phyloP scores from a whole-genome alignment of 108 stramenopile genomes.

The Epithemia pelagica region DNA sequence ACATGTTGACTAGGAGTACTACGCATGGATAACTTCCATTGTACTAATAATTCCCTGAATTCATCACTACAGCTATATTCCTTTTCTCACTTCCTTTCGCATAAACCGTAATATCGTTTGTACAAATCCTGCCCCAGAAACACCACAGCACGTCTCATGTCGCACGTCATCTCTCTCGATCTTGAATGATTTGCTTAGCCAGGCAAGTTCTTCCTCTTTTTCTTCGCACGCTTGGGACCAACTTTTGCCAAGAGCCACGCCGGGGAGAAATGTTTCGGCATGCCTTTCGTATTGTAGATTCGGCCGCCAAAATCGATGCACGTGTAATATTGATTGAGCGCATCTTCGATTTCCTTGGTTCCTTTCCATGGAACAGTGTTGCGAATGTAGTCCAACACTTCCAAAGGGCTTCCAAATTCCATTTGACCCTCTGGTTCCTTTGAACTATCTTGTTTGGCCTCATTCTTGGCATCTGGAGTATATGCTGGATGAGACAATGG shows the following conservation, averaged over 20 bases:
- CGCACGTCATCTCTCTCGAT: background rate
- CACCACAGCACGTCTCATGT: too few relatives aligned
- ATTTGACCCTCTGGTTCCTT: background rate
- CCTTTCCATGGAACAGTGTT: slow-evolving; percentile 20
- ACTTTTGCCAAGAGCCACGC: slow-evolving; percentile 40
- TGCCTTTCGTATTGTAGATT: slow-evolving; percentile 18
- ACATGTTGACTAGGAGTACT: too few relatives aligned
- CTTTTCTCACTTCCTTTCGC: background rate
- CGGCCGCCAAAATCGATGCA: slow-evolving; percentile 34
- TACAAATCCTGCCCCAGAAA: too few relatives aligned
- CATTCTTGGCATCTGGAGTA: background rate
- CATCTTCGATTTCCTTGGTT: slow-evolving; percentile 14
- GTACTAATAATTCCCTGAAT: too few relatives aligned
- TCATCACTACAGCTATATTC: too few relatives aligned
- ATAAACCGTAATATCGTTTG: background rate
- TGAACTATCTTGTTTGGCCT: background rate
- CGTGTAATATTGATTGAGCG: slow-evolving; percentile 29
- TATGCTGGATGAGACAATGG: background rate
- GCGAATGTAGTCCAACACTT: slow-evolving; percentile 25
- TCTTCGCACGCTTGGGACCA: slow-evolving; percentile 4
- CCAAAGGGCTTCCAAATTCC: slow-evolving; percentile 24
- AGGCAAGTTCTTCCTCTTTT: slow-evolving; percentile 1
- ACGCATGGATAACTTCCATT: too few relatives aligned
- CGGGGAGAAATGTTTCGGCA: slow-evolving; percentile 29
- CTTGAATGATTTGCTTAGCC: background rate